Evolutionary conservation across 2,329 filamentous ascomycete species (phyloP).

Genomic region (Claviceps maximensis): DNA sequence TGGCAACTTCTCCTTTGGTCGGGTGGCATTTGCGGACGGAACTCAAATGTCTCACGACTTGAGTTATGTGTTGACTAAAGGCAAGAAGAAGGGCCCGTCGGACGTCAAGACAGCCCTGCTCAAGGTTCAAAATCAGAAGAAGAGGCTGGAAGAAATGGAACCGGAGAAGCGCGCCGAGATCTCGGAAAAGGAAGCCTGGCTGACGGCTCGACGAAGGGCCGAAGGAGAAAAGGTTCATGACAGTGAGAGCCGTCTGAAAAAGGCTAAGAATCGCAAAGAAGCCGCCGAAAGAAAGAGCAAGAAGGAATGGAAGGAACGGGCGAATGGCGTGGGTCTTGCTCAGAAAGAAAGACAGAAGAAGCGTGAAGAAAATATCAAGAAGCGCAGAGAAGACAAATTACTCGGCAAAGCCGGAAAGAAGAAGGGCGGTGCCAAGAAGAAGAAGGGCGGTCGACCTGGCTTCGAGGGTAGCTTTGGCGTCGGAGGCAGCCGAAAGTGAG

Average conservation of each 20-base stretch:
- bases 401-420: slow-evolving; percentile 46
- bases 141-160: slow-evolving; percentile 62
- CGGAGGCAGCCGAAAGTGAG: slow-evolving; percentile 35
- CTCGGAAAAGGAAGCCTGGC: slow-evolving; percentile 87
- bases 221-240: slow-evolving; percentile 85
- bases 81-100: slow-evolving; percentile 66
- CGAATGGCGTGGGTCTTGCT: slow-evolving; percentile 58
- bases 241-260: slow-evolving; percentile 78
- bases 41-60: slow-evolving; percentile 63
- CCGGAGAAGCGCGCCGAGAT: slow-evolving; percentile 73
- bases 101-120: slow-evolving; percentile 80
- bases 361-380: slow-evolving; percentile 63
- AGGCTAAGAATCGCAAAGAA: slow-evolving; percentile 88
- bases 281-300: slow-evolving; percentile 81
- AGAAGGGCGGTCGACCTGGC: slow-evolving; percentile 45
- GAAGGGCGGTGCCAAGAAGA: slow-evolving; percentile 32
- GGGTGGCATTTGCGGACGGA: slow-evolving; percentile 82
- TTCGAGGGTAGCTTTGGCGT: slow-evolving; percentile 57
- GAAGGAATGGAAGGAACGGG: slow-evolving; percentile 68
- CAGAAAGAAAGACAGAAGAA: slow-evolving; percentile 73
- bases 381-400: slow-evolving; percentile 60
- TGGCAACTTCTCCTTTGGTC: slow-evolving; percentile 77
- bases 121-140: slow-evolving; percentile 75
- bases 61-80: slow-evolving; percentile 37
- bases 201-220: slow-evolving; percentile 76